A percentile compares a stretch with the other conserved stretches of the same genome.
phyloP scores from a whole-genome alignment of 2,329 filamentous ascomycete genomes.

The Mollisia scopiformis region DNA sequence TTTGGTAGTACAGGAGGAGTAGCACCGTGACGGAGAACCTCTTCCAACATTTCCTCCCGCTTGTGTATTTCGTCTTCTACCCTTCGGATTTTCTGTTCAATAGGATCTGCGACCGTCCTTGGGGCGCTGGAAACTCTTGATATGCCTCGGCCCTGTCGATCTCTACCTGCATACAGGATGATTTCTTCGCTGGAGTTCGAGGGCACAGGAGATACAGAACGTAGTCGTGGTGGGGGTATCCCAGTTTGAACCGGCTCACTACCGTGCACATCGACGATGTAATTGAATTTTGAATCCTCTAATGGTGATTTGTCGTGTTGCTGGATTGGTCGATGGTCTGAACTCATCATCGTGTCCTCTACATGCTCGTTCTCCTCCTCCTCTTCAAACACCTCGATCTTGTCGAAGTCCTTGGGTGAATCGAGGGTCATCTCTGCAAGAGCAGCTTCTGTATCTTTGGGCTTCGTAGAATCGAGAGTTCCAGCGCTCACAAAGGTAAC shows the following conservation, averaged over 20 bases:
- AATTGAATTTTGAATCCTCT: conserved; percentile 14
- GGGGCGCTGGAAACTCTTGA: conserved; percentile 3
- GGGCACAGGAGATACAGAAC: conserved; percentile 39
- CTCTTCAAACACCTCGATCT: conserved; percentile 7
- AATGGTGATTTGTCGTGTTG: too few relatives aligned
- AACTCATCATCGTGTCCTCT: not conserved
- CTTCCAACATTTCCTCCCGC: conserved; percentile 28
- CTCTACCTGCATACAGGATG: conserved; percentile 66
- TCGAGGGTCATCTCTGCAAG: conserved; percentile 30
- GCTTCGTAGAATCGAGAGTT: conserved; percentile 40
- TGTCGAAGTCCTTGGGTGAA: not conserved
- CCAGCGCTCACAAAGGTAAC: conserved; percentile 66
- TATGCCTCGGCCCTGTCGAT: conserved; percentile 15
- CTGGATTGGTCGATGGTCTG: not conserved
- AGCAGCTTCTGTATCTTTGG: conserved; percentile 32
- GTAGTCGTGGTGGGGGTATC: conserved; percentile 34
- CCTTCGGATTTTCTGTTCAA: conserved; percentile 32
- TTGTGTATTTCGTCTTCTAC: conserved; percentile 34
- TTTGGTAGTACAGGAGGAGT: not conserved
- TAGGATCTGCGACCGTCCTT: conserved; percentile 11
- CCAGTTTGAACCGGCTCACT: conserved; percentile 34
- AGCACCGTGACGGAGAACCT: conserved; percentile 28
- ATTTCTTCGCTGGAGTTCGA: conserved; percentile 74
- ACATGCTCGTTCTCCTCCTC: not conserved
- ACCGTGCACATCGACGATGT: conserved; percentile 41